These are phyloP conservation scores for Kazachstania viticola DNA, from an alignment of 805 yeast species.

Conservation along the genomic window DNA sequence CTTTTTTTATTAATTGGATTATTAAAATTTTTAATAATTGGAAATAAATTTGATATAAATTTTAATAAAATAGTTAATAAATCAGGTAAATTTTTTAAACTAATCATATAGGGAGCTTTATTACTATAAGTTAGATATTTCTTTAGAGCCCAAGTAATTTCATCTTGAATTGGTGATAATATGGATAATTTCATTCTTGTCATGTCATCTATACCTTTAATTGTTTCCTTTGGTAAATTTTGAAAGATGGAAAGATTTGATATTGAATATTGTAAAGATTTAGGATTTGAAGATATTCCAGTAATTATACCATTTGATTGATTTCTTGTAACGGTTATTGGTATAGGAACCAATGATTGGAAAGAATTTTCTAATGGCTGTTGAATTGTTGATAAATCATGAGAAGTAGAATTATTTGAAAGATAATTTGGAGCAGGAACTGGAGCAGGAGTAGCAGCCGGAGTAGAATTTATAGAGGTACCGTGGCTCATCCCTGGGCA, in stretches of 20 bases:
- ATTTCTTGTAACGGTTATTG: constrained; percentile 20
- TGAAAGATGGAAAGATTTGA: constrained; percentile 24
- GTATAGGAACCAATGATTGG: constrained; percentile 16
- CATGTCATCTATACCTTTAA: constrained; percentile 51
- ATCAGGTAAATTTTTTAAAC: constrained; percentile 32
- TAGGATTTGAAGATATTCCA: constrained; percentile 3
- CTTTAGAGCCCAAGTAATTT: constrained; percentile 60
- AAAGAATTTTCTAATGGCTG: no score
- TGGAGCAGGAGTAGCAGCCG: no score
- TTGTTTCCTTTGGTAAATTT: constrained; percentile 24
- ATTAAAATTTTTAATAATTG: constrained; percentile 17
- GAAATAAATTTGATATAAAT: constrained; percentile 21
- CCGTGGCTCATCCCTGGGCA: no score
- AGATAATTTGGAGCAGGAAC: no score
- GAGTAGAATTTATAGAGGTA: no score
- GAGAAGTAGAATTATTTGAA: no score
- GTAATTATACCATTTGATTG: constrained; percentile 20
- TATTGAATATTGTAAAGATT: constrained; percentile 19
- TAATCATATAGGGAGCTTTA: constrained; percentile 38
- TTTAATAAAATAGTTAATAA: constrained; percentile 28
- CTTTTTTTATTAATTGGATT: constrained; percentile 12
- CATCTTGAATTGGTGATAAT: constrained; percentile 49
- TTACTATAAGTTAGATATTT: constrained; percentile 29
- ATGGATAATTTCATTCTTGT: constrained; percentile 63
- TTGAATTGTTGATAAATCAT: no score